Conservation (phyloP, 192 early-diverging fungal genomes). For the Linderina pennispora region DNA sequence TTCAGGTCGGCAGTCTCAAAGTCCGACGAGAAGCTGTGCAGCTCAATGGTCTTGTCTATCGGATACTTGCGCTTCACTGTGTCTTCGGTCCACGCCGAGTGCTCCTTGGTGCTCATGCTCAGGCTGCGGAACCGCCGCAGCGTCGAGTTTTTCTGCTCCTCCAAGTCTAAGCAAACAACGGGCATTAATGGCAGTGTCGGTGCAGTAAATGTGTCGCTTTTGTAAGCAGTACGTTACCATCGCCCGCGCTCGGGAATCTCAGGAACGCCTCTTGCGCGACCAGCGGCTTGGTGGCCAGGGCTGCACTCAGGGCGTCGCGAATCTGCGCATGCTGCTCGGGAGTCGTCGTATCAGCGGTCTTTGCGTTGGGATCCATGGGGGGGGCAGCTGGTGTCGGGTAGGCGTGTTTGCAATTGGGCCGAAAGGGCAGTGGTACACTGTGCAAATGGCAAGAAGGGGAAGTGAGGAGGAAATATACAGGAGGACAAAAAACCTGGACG, state of each 20-base stretch:
- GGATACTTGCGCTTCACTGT: constrained; percentile 48
- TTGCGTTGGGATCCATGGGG: constrained; percentile 35
- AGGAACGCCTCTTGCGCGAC: constrained; percentile 34
- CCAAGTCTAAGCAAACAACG: no score
- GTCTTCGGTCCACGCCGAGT: constrained; percentile 40
- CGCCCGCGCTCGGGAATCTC: constrained; percentile 27
- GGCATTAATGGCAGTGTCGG: no score
- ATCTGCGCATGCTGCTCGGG: constrained; percentile 32
- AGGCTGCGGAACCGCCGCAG: constrained; percentile 41
- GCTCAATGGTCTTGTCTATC: constrained; percentile 45
- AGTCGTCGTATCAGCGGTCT: no score
- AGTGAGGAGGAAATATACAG: no score
- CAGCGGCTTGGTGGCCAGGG: constrained; percentile 34
- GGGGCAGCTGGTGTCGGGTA: neutral
- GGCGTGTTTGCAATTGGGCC: no score
- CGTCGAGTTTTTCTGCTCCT: constrained; percentile 24
- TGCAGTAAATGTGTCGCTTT: no score
- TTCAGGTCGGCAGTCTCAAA: constrained; percentile 48
- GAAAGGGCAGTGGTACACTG: no score
- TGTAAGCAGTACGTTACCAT: no score
- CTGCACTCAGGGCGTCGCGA: constrained; percentile 35
- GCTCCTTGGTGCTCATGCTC: constrained; percentile 45
- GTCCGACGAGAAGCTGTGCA: constrained; percentile 43
- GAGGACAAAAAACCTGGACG: no score
- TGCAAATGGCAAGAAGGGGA: no score